Evolutionary conservation across 371 early-diverging fungal species (phyloP), one percentile per base, ranked within the genome.

Genomic region (Dichotomocladium elegans): DNA sequence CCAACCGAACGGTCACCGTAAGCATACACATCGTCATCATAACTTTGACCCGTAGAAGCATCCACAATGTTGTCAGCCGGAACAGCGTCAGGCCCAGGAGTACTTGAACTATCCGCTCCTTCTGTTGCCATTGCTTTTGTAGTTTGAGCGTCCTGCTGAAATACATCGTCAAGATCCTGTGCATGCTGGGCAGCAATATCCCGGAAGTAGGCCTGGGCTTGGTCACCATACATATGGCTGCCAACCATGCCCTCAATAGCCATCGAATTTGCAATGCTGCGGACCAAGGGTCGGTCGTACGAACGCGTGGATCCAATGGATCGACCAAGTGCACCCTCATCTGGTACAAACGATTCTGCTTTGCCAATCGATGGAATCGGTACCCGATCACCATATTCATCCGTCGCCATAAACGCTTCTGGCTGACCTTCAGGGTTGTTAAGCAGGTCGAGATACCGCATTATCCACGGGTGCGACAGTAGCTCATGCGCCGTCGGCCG

Each of bases 401-500:
- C 14, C 14, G 11, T 27, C 24, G 31, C 33, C 6, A 42, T 43
- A 41, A 9, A 15, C 10, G 40, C 37, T 9, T 42, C 53, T 25
- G 42, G 17, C 26, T 56, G 43, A 15, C 52, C 52, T 10, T 34
- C 54, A 40, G 68, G 68, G 22, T 58, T 60, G 19, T 48, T 57
- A 22, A 58, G 67, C 33, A 48, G 52, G 14, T 77, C 64, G n/a
- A 74, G 49, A 30, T 77, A 74, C 5, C 50, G 60, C 19, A 53
- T 57, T 14, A 94, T 76, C 93, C 93, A 95, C 12, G 75, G 77
- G 61, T 94, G 89, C 7, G 74, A 50, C 11, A 94, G 63, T 15
- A 95, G 61, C 51, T 90, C 89, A 4, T 72, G 63, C 0, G 94
- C 95, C 2, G 81, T 72, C 2, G 94, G 92, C 1, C 95, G 86